These are phyloP conservation scores for Blastomyces parvus DNA, from an alignment of 2,329 filamentous ascomycete genomes.

Conservation along the genomic window DNA sequence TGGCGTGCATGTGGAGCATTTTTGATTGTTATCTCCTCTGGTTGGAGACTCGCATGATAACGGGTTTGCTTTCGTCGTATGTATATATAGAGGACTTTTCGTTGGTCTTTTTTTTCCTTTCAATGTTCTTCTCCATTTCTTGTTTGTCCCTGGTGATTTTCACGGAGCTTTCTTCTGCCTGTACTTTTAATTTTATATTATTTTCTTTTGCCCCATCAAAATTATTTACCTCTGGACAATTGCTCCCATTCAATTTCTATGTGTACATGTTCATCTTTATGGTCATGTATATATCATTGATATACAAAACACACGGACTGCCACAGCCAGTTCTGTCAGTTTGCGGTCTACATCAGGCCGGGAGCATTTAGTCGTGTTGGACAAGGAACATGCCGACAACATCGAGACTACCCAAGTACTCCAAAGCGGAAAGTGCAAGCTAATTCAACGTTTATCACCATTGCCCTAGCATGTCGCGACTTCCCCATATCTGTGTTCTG, in stretches of 20 bases:
- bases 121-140: neutral
- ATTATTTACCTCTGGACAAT: neutral
- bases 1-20: constrained; percentile 36
- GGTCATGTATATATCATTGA: neutral
- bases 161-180: neutral
- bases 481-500: neutral
- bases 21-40: constrained; percentile 19
- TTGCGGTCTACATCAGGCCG: neutral
- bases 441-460: neutral
- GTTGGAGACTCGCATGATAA: constrained; percentile 33
- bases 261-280: neutral
- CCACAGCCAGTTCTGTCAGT: neutral
- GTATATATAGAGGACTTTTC: constrained; percentile 34
- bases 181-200: neutral
- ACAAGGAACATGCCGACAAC: neutral
- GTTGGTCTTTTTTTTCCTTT: constrained; percentile 10
- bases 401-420: neutral
- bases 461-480: neutral
- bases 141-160: neutral
- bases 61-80: constrained; percentile 31
- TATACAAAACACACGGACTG: neutral
- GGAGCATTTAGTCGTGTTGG: neutral
- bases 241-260: neutral
- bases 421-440: neutral
- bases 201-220: constrained; percentile 1